These are phyloP conservation scores for Rickenella mellea DNA, from an alignment of 768 basidiomycete species.

Conservation along the genomic window DNA sequence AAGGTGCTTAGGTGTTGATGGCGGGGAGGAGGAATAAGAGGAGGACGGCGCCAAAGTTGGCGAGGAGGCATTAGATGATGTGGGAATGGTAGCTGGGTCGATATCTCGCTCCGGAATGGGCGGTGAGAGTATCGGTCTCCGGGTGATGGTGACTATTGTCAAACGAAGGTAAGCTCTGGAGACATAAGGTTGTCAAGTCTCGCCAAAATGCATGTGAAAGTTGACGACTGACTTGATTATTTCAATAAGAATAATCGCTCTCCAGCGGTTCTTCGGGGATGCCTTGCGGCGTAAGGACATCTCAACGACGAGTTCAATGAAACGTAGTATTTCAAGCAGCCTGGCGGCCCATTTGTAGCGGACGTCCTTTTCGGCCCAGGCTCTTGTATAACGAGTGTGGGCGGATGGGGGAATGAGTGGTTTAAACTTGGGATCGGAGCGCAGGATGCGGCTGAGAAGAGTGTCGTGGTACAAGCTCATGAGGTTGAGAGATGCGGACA, in stretches of 20 bases:
- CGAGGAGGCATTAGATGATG: constrained; percentile 42
- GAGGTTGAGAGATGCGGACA: constrained; percentile 79
- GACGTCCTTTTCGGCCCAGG: constrained; percentile 64
- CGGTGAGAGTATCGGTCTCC: constrained; percentile 63
- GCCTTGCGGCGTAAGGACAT: constrained; percentile 76
- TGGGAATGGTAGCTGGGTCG: constrained; percentile 61
- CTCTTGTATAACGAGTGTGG: constrained; percentile 85
- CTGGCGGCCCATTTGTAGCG: constrained; percentile 77
- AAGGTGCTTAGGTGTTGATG: constrained; percentile 69
- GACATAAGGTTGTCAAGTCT: constrained; percentile 8
- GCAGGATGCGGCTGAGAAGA: constrained; percentile 60
- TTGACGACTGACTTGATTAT: constrained; percentile 62
- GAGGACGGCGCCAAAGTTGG: constrained; percentile 55
- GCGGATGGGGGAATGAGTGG: constrained; percentile 67
- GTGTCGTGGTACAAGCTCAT: constrained; percentile 94
- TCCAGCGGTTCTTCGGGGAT: constrained; percentile 59
- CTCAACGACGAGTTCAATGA: constrained; percentile 78
- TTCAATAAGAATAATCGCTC: constrained; percentile 70
- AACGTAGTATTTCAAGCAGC: constrained; percentile 65
- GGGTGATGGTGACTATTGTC: constrained; percentile 62
- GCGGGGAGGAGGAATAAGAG: constrained; percentile 41
- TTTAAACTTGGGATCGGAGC: constrained; percentile 56
- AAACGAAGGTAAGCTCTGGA: constrained; percentile 68
- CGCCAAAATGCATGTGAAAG: not conserved
- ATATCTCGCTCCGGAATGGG: constrained; percentile 84